Base-by-base conservation (phyloP, 129 eudicot genomes). In the Ambrosia trifida region DNA sequence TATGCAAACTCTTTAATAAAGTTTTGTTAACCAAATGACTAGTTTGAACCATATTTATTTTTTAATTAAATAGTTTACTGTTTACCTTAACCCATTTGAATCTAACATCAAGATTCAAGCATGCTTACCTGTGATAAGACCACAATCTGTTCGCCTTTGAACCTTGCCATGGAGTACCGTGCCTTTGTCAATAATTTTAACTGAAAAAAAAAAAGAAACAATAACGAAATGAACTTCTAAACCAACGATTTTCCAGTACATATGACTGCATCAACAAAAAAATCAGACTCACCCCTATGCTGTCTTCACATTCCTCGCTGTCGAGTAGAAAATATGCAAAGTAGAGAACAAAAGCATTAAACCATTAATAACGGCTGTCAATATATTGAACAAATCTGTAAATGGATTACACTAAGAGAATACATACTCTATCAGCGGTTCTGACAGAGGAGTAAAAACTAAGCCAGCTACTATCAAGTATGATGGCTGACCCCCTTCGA, bases 371-470 rank as follows among this genome's bases (percentile, higher is more conserved):
- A 19, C 28, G 41, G n/a, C 64, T 30, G 5, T 4, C 19, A 30
- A 43, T 41, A 17, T 66, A 66, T 47, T 53, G 9, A 32, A 41
- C 35, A 30, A 4, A 13, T 19, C 16, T 19, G 5, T 35, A 19
- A 2, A 64, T 3, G 32, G 40, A 51, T 20, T 7, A 7, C 12
- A 47, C n/a, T 4, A 19, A 51, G 43, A 64, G 54, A 72, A 71
- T 69, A 69, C 89, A 7, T 93, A 93, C 98, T 85, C 98, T 72
- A 93, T 89, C 50, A 93, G 85, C 64, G 96, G 98, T 77, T 93
- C 98, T 52, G 98, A 87, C 18, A 93, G 83, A 72, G 95, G 96
- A 28, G 98, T 93, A 67, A 93, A 93, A 75, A 93, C 96, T 83
- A 93, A 78, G 58, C 98, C 98, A 85, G 95, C 96, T 68, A 89